Evolutionary conservation across 768 basidiomycete genomes (phyloP), one percentile per base, ranked within the genome.

Genomic region (Calocybe cyanea): DNA sequence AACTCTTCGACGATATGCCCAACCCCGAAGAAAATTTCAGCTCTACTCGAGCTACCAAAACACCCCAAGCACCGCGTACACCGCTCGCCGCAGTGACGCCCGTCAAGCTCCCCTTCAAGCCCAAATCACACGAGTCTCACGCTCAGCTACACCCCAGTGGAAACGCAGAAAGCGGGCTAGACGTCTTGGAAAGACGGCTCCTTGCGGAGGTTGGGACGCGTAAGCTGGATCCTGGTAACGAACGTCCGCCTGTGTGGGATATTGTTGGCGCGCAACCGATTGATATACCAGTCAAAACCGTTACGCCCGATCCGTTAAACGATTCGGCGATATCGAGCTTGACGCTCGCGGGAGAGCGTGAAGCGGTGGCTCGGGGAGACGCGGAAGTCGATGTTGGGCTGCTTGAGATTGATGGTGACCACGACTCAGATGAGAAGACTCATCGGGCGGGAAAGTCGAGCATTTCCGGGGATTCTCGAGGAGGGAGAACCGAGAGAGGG

Each of bases 121-220:
- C 43, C 32, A 46, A 51, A 33, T 38, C 37, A 13, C 19, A 24
- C 8, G 47, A 56, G 17, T 44, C 42, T 18, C 45, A n/a, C 15
- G 34, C 49, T 4, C 47, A 50, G 23, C 20, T 46, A 14, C 25
- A 51, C 40, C 30, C 53, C 48, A 43, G 37, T 54, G 46, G 53
- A 40, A 44, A 50, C 33, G 51, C 55, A 45, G 78, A 78, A 53
- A 80, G 71, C 40, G 87, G 87, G 7, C 64, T 91, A 2, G 87
- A 91, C 51, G 87, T 81, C 2, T 65, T 91, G 7, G 87, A 91
- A 57, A 70, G 78, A 38, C 69, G 80, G 41, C 65, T 91, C 3
- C 63, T 85, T 0, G 80, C 78, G 0, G 80, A 89, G 55, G 87
- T 90, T 6, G 87, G 87, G 20, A 89, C 87, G 15, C 72, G 81